Evolutionary conservation across 371 early-diverging fungal genomes (phyloP).

Genomic region (Fennellomyces sp.): DNA sequence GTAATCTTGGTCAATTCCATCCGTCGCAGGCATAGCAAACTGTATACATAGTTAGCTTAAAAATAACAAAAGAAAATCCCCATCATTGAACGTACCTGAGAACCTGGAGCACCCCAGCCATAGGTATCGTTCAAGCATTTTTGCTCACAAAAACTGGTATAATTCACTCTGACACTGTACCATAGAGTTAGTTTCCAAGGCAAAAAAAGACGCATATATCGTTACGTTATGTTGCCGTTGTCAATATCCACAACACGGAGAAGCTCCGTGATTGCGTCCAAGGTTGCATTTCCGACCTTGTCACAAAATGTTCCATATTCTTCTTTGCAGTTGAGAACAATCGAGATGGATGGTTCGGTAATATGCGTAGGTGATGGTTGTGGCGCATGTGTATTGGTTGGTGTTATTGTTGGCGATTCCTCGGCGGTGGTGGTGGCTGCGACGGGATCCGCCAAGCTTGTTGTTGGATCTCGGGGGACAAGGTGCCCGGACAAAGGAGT

Average conservation of each 20-base stretch:
- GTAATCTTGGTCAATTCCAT: constrained; percentile 46
- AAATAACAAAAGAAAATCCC: no score
- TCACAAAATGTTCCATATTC: neutral
- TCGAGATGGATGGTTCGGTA: neutral
- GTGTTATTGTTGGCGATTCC: neutral
- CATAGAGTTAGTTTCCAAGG: no score
- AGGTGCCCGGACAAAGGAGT: neutral
- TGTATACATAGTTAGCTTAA: neutral
- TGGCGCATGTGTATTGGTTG: neutral
- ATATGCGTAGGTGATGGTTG: neutral
- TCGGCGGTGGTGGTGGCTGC: neutral
- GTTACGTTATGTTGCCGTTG: constrained; percentile 1
- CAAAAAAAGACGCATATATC: neutral
- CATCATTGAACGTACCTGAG: constrained; percentile 25
- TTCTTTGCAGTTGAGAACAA: neutral
- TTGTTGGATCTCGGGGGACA: neutral
- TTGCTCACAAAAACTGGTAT: constrained; percentile 36
- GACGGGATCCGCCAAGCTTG: neutral
- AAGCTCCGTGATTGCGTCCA: neutral
- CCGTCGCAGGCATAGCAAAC: neutral
- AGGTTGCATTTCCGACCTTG: neutral
- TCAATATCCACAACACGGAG: neutral
- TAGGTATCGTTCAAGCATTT: constrained; percentile 37
- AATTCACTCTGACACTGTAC: neutral
- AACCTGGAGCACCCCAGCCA: constrained; percentile 46